phyloP scores from a whole-genome alignment of 2,329 filamentous ascomycete species.

The Xylariaceae sp. region DNA sequence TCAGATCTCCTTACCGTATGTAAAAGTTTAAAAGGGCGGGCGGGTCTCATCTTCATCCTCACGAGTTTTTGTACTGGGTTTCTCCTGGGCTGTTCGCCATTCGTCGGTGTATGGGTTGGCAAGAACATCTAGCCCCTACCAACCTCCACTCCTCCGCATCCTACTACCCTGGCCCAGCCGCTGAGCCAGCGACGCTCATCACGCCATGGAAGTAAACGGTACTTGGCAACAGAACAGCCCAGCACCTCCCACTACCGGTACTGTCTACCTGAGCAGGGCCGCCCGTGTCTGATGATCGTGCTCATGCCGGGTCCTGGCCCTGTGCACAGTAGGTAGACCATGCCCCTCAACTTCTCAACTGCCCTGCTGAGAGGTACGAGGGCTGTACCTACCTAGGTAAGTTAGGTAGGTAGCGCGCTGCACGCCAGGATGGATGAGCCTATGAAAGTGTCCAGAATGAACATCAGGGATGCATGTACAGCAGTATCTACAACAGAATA shows the following conservation, averaged over 20 bases:
- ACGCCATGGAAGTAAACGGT: background rate
- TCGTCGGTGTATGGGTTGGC: too few relatives aligned
- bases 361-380: too few relatives aligned
- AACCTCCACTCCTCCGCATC: background rate
- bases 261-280: background rate
- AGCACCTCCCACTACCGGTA: background rate
- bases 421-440: background rate
- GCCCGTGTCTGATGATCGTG: background rate
- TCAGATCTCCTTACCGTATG: too few relatives aligned
- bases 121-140: background rate
- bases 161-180: background rate
- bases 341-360: too few relatives aligned
- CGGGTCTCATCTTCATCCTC: too few relatives aligned
- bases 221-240: background rate
- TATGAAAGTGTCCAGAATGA: background rate
- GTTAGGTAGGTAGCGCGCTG: slow-evolving; percentile 10
- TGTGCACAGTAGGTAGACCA: too few relatives aligned
- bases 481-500: background rate
- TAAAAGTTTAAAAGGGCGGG: too few relatives aligned
- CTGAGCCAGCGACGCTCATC: background rate
- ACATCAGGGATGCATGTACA: background rate
- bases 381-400: too few relatives aligned
- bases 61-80: background rate
- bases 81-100: too few relatives aligned
- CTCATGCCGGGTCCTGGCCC: slow-evolving; percentile 9